Conservation (phyloP, 2,329 filamentous ascomycete genomes). For the Paraphoma sp. region DNA sequence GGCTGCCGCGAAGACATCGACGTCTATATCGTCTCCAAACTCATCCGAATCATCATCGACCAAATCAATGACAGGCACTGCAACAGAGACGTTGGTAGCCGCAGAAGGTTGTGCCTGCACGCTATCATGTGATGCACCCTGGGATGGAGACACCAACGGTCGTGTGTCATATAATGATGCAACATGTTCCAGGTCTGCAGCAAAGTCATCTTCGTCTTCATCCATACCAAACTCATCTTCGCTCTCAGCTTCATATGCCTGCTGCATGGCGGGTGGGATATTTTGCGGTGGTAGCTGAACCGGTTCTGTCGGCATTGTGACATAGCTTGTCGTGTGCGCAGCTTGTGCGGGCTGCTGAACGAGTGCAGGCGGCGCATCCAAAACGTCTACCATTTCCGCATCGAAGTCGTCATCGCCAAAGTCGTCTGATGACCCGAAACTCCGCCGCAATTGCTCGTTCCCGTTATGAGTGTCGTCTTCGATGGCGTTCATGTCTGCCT, state of each 20-base stretch:
- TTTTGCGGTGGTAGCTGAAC: constrained; percentile 2
- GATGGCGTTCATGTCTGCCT: constrained; percentile 6
- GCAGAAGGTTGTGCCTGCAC: background rate
- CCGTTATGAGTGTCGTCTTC: constrained; percentile 7
- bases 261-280: background rate
- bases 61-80: constrained; percentile 31
- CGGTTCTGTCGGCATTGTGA: constrained; percentile 13
- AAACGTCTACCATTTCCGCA: constrained; percentile 41
- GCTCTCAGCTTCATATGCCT: constrained; percentile 19
- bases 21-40: constrained; percentile 75
- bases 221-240: constrained; percentile 56
- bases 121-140: constrained; percentile 1
- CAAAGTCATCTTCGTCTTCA: constrained; percentile 59
- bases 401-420: constrained; percentile 46
- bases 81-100: constrained; percentile 5
- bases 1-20: constrained; percentile 71
- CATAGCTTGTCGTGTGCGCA: constrained; percentile 7
- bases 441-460: constrained; percentile 8
- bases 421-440: constrained; percentile 40
- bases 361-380: constrained; percentile 27
- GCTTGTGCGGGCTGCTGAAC: constrained; percentile 5
- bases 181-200: constrained; percentile 65
- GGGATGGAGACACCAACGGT: constrained; percentile 23
- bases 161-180: constrained; percentile 62
- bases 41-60: constrained; percentile 63